These are phyloP conservation scores for Funneliformis mosseae DNA, from an alignment of 192 early-diverging fungal genomes.

Conservation along the genomic window DNA sequence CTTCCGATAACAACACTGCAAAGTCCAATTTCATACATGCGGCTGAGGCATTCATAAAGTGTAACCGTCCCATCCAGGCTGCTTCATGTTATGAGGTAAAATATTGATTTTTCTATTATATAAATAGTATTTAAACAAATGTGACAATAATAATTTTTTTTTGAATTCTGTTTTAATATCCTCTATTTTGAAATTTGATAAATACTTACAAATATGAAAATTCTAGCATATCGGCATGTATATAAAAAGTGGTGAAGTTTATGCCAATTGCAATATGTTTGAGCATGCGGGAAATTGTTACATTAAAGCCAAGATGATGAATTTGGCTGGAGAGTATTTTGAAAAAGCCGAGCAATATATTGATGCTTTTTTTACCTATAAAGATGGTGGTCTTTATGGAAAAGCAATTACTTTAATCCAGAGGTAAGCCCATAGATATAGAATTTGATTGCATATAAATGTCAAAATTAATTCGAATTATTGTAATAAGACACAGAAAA, in stretches of 20 bases:
- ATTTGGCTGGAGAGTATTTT: background rate
- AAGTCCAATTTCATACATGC: background rate
- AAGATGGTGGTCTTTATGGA: background rate
- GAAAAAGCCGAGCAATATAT: background rate
- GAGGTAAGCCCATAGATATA: background rate
- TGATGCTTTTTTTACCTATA: conserved; percentile 5
- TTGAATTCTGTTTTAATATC: no score
- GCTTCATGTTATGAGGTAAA: conserved; percentile 27
- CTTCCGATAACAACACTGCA: background rate
- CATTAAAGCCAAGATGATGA: background rate
- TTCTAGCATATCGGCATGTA: conserved; percentile 10
- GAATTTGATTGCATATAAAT: no score
- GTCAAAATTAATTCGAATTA: background rate
- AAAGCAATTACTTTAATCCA: conserved; percentile 12
- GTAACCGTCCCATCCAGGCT: background rate
- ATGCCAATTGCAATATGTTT: background rate
- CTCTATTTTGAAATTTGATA: no score
- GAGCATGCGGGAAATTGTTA: background rate
- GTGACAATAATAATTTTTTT: no score
- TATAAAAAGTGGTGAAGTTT: conserved; percentile 6
- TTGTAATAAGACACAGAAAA: conserved; percentile 8
- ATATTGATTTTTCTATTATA: no score
- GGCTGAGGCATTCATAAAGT: background rate
- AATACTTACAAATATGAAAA: background rate
- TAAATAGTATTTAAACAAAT: no score